Evolutionary conservation across 768 basidiomycete species (phyloP), one percentile per base, ranked within the genome.

Genomic region (Butyriboletus loyo): DNA sequence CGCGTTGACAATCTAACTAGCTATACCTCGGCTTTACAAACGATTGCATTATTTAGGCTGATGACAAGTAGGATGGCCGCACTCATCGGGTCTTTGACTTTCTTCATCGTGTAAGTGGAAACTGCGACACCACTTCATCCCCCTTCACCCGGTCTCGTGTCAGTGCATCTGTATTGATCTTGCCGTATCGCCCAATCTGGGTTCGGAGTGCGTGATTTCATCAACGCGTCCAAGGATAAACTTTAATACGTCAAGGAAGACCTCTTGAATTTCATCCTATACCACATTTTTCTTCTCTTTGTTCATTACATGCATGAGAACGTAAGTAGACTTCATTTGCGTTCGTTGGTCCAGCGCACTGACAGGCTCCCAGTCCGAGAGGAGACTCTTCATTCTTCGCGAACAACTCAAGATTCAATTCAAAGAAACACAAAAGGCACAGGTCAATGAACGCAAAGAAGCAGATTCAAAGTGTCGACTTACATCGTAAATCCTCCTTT

Each of bases 401-500:
- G 82, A 85, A 62, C 87, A 89, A 68, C 78, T 91, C 55, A 91
- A 90, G 68, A 75, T 83, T 2, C 85, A 87, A 55, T 89, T 79
- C 64, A 68, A 75, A 73, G 78, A 88, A 73, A 80, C 85, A 59
- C 77, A 89, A 77, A 76, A 68, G 46, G 89, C 89, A 7, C 88
- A 91, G 66, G 77, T 89, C 40, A 86, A 87, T 57, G 89, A 89
- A 66, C 76, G 82, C 43, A 83, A 81, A 52, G 82, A 81, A 47
- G 82, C 85, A 6, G 93, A 94, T 57, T 89, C 87, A 6, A 95
- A 94, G 66, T 79, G 86, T 21, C 81, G 88, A 17, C 75, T 90
- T 24, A 90, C 89, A 58, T 85, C 87, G 86, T 83, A 77, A 72
- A 82, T 79, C 0, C 62, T 71, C 41, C 67, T 70, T 46, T 30